Evolutionary conservation across 306 rosid genomes (phyloP), one percentile per base, ranked within the genome.

Genomic region (Purshia tridentata): DNA sequence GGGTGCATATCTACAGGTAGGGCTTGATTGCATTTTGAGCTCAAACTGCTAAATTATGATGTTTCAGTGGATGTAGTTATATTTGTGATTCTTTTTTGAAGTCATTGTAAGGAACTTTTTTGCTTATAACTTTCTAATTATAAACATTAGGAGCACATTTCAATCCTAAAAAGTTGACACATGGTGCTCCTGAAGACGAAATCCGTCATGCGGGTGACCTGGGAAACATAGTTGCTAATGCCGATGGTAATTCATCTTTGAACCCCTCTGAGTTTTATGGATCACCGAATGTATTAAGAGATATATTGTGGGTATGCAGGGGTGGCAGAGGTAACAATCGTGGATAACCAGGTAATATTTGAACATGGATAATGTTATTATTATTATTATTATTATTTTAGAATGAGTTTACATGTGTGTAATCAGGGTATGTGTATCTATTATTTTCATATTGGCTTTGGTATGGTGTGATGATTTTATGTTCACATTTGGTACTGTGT

Each of bases 161-260:
- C 80, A 93, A 93, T 79, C 98, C 98, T 16, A 74, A 86, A 10
- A 70, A 70, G 0, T 1, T 77, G 75, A 91, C 97, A 64, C 98
- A 93, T 35, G 98, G 98, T 72, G 97, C 97, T 87, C 98, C 97
- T 76, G 92, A 79, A 69, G 96, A 91, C 78, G 90, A 89, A 82
- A 14, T 85, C 74, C 97, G 98, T 67, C 98, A 93, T 90, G 98
- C 98, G 97, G 98, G 97, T 81, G 97, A 92, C 93, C 97, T 89
- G 96, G 97, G 97, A 92, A 92, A 92, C 97, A 89, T 92, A 83
- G 57, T 84, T 83, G 97, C 96, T 69, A 83, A 86, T 79, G 90
- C 91, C 0, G 81, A 86, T 55, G 93, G 97, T 89, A 83, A 63
- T 40, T 60, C 79, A 6, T 46, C 20, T 23, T 70, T 70, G 65